Percentiles rank a stretch among this genome's conserved stretches.
phyloP scores from a whole-genome alignment of 306 rosid genomes.

The Neltuma alba region DNA sequence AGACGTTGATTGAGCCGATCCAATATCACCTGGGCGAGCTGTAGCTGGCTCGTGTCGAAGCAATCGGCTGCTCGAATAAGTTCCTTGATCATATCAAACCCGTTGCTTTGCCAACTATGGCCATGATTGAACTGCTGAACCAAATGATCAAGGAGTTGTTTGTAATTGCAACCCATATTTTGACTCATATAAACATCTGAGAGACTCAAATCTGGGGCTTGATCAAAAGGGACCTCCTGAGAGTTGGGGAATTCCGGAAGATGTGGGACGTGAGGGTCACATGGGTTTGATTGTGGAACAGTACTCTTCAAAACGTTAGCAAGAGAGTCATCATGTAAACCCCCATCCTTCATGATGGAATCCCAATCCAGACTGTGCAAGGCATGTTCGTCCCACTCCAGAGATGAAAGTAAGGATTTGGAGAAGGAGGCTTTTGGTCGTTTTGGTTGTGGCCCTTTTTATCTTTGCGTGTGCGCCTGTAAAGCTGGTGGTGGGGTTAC shows the following conservation, averaged over 20 bases:
- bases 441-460: conserved; percentile 62
- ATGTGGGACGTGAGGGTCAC: conserved; percentile 33
- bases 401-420: conserved; percentile 21
- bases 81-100: conserved; percentile 71
- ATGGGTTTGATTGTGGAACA: conserved; percentile 21
- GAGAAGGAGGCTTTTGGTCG: conserved; percentile 55
- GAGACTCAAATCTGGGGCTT: conserved; percentile 48
- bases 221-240: conserved; percentile 53
- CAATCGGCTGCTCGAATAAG: conserved; percentile 76
- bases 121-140: conserved; percentile 28
- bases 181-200: conserved; percentile 51
- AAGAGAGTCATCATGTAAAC: conserved; percentile 61
- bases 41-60: conserved; percentile 68
- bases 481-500: conserved; percentile 25
- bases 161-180: conserved; percentile 8
- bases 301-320: conserved; percentile 36
- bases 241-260: conserved; percentile 45
- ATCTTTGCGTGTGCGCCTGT: conserved; percentile 67
- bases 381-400: conserved; percentile 71
- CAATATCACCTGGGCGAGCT: conserved; percentile 63
- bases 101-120: conserved; percentile 32
- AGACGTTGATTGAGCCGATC: conserved; percentile 79
- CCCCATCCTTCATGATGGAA: conserved; percentile 74
- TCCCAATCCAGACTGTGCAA: conserved; percentile 81
- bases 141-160: conserved; percentile 27